phyloP scores from a whole-genome alignment of 257 asterid genomes.

The Salvia splendens region DNA sequence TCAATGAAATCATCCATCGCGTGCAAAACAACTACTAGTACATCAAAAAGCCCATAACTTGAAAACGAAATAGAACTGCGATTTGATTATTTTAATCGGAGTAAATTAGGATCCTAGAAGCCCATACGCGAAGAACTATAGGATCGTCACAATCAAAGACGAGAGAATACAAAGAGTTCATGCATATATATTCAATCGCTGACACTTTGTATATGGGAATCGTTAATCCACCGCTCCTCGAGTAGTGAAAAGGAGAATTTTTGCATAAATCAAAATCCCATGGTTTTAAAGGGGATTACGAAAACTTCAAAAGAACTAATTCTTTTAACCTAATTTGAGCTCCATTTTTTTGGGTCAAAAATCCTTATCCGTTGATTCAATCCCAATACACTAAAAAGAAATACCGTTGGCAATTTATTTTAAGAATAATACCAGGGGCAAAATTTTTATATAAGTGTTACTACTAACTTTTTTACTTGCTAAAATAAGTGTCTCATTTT shows the following conservation, averaged over 20 bases:
- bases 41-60: slow-evolving; percentile 5
- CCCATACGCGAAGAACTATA: background rate
- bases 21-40: background rate
- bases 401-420: no score
- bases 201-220: background rate
- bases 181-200: background rate
- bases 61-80: background rate
- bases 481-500: no score
- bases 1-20: slow-evolving; percentile 48
- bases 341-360: no score
- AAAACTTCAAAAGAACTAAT: no score
- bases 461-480: no score
- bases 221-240: background rate
- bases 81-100: background rate
- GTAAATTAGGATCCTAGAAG: slow-evolving; percentile 1
- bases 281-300: background rate
- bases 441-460: no score
- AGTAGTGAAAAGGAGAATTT: background rate
- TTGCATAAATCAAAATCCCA: background rate
- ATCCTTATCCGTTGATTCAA: no score
- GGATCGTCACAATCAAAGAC: slow-evolving; percentile 9
- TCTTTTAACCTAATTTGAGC: no score
- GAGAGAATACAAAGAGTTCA: background rate
- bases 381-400: no score
- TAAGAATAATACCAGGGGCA: no score